Conservation (phyloP, 306 rosid genomes). For the Vicia faba region DNA sequence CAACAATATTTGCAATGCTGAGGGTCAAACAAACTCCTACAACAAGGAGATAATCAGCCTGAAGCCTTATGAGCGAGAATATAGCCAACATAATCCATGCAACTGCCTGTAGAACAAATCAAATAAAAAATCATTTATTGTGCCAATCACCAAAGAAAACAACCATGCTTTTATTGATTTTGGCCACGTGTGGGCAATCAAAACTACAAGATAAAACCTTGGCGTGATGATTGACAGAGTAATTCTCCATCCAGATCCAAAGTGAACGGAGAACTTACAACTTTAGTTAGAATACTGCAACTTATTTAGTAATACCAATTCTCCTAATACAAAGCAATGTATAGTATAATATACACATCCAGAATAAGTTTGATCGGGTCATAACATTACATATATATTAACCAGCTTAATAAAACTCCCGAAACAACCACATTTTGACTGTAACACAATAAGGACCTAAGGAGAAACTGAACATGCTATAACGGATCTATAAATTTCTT, state of each 20-base stretch:
- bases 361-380: slow-evolving; percentile 1
- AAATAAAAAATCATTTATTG: slow-evolving; percentile 18
- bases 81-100: slow-evolving; percentile 80
- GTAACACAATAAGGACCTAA: background rate
- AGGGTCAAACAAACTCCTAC: slow-evolving; percentile 95
- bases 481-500: slow-evolving; percentile 44
- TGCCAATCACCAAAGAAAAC: slow-evolving; percentile 1
- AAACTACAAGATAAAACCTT: slow-evolving; percentile 1
- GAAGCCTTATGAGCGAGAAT: slow-evolving; percentile 92
- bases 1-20: slow-evolving; percentile 90
- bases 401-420: background rate
- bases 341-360: slow-evolving; percentile 6
- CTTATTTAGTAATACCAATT: background rate
- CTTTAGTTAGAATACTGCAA: background rate
- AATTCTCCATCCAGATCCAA: slow-evolving; percentile 12
- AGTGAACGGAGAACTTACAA: background rate
- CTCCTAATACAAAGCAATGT: no score
- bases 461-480: slow-evolving; percentile 3
- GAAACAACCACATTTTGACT: background rate
- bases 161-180: background rate
- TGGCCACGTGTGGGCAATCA: background rate
- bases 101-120: slow-evolving; percentile 59
- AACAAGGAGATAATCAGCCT: slow-evolving; percentile 97
- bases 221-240: background rate
- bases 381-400: background rate